A percentile compares a stretch with the other conserved stretches of the same genome.
Evolutionary conservation across 1,284 basidiomycete species (phyloP).

Genomic region (Tranzscheliella williamsii): DNA sequence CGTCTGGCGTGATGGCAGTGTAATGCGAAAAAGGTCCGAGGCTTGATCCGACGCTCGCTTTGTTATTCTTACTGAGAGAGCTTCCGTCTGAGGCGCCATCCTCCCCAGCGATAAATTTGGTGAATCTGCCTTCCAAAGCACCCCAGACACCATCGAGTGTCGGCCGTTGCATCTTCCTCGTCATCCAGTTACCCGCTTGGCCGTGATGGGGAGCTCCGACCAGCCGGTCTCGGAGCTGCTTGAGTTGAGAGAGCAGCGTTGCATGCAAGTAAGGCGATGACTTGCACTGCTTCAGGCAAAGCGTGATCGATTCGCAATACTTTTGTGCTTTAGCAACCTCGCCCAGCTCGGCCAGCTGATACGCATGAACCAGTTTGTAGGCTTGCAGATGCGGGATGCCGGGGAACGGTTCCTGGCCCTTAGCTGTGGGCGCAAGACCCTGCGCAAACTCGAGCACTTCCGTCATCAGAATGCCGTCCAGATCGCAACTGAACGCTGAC

Average conservation of each 20-base stretch:
- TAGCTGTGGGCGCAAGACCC: slow-evolving; percentile 72
- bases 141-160: slow-evolving; percentile 89
- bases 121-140: slow-evolving; percentile 91
- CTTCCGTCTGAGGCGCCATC: slow-evolving; percentile 58
- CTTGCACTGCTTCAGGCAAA: slow-evolving; percentile 68
- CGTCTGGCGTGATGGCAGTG: slow-evolving; percentile 83
- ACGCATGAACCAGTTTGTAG: slow-evolving; percentile 81
- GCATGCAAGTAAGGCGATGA: slow-evolving; percentile 72
- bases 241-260: slow-evolving; percentile 75
- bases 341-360: slow-evolving; percentile 68
- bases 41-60: slow-evolving; percentile 21
- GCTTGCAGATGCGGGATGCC: slow-evolving; percentile 86
- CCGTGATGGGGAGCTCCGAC: slow-evolving; percentile 70
- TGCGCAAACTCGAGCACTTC: slow-evolving; percentile 92
- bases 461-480: slow-evolving; percentile 80
- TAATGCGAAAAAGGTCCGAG: slow-evolving; percentile 89
- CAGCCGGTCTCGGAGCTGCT: slow-evolving; percentile 79
- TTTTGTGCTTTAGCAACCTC: slow-evolving; percentile 58
- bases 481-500: slow-evolving; percentile 70
- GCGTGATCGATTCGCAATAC: slow-evolving; percentile 89
- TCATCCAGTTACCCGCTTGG: slow-evolving; percentile 67
- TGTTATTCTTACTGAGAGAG: slow-evolving; percentile 60
- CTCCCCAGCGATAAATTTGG: slow-evolving; percentile 85
- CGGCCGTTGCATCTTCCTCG: slow-evolving; percentile 70
- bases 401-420: slow-evolving; percentile 82